phyloP scores from a whole-genome alignment of 2,329 filamentous ascomycete species.

The Lasiodiplodia sp. region DNA sequence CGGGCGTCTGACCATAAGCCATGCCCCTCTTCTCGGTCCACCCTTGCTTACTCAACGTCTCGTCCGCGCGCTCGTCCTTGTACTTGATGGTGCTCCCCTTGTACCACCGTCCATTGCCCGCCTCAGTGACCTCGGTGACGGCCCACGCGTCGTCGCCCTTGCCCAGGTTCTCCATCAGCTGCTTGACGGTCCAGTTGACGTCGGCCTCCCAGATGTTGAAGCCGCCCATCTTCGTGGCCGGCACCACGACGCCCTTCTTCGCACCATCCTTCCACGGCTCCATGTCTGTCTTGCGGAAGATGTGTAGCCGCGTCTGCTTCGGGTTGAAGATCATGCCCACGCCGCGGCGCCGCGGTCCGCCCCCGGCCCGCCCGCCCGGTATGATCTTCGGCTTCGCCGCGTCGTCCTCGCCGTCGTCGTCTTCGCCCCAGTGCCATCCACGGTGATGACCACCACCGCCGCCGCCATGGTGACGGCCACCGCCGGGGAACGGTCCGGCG shows the following conservation, averaged over 20 bases:
- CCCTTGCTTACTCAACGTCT: constrained; percentile 15
- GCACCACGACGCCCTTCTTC: background rate
- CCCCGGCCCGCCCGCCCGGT: background rate
- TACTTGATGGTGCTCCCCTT: constrained; percentile 28
- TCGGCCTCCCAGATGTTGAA: constrained; percentile 27
- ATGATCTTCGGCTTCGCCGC: background rate
- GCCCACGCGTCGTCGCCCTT: constrained; percentile 24
- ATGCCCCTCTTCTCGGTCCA: constrained; percentile 25
- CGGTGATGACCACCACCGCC: too few relatives aligned
- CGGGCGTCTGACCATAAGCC: constrained; percentile 1
- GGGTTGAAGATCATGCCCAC: constrained; percentile 12
- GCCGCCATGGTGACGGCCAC: background rate
- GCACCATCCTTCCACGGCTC: constrained; percentile 22
- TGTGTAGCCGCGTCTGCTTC: constrained; percentile 19
- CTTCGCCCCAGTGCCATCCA: background rate
- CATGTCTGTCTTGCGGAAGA: constrained; percentile 20
- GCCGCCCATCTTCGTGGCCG: background rate
- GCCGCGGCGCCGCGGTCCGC: background rate
- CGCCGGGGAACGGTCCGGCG: background rate
- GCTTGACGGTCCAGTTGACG: constrained; percentile 24
- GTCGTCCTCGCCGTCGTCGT: background rate
- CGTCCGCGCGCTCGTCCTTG: constrained; percentile 1
- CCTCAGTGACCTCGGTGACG: constrained; percentile 31
- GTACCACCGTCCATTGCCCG: constrained; percentile 28
- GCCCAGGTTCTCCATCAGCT: constrained; percentile 27